Percentiles rank a stretch among this genome's conserved stretches.
Evolutionary conservation across 2,329 filamentous ascomycete genomes (phyloP).

Genomic region (Zasmidium cellare): DNA sequence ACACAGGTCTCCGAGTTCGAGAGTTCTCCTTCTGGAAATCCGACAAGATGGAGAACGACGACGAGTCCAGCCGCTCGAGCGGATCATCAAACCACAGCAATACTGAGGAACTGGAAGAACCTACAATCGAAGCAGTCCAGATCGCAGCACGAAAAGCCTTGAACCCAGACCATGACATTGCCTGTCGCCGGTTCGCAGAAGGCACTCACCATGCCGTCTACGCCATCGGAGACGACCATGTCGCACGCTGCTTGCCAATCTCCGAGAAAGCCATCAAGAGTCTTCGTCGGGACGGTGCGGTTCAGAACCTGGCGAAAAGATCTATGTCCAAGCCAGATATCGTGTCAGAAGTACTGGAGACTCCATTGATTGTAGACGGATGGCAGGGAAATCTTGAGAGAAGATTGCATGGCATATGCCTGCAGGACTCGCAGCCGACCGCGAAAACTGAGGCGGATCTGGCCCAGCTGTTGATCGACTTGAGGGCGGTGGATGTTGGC

Average conservation of each 20-base stretch:
- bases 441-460: not conserved
- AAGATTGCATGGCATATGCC: not conserved
- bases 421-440: not conserved
- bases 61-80: too few species aligned
- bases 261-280: not conserved
- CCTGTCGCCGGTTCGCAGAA: slow-evolving; percentile 5
- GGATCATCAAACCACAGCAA: not conserved
- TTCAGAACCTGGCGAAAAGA: not conserved
- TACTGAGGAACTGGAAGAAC: not conserved
- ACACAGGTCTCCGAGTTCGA: too few species aligned
- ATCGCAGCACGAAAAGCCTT: not conserved
- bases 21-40: too few species aligned
- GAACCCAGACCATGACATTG: not conserved
- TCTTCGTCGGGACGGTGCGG: not conserved
- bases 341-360: not conserved
- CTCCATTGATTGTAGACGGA: not conserved
- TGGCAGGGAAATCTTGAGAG: not conserved
- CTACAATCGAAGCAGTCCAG: not conserved
- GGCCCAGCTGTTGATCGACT: not conserved
- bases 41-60: too few species aligned
- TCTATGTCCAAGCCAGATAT: not conserved
- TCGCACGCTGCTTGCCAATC: not conserved
- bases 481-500: not conserved
- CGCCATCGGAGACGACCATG: not conserved
- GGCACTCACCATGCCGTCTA: slow-evolving; percentile 3